Conservation (phyloP, 768 basidiomycete species). For the Naematelia encephala region DNA sequence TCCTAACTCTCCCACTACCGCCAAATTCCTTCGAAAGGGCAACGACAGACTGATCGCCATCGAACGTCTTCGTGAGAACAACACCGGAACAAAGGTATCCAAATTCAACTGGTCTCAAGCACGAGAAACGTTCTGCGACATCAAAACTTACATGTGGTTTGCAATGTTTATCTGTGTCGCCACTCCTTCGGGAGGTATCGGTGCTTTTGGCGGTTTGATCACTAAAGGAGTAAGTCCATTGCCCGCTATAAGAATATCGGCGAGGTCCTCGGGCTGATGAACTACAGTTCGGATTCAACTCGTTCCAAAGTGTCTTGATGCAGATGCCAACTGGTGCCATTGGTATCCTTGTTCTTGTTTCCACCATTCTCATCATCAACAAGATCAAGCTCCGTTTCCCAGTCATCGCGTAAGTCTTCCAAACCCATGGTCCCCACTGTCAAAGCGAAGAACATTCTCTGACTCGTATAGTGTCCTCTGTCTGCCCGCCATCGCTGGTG, state of each 20-base stretch:
- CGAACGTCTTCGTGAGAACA: slow-evolving; percentile 46
- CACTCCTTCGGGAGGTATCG: slow-evolving; percentile 43
- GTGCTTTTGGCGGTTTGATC: slow-evolving; percentile 45
- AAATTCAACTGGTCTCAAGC: slow-evolving; percentile 43
- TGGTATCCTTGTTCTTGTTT: slow-evolving; percentile 34
- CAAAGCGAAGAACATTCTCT: too few species aligned
- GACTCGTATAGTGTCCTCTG: too few species aligned
- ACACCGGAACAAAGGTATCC: slow-evolving; percentile 43
- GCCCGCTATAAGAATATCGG: too few species aligned
- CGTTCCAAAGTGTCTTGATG: slow-evolving; percentile 42
- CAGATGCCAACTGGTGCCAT: slow-evolving; percentile 46
- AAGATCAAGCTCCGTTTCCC: slow-evolving; percentile 40
- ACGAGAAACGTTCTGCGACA: slow-evolving; percentile 42
- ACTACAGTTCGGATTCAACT: slow-evolving; percentile 35
- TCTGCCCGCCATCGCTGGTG: slow-evolving; percentile 41
- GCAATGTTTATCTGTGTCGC: slow-evolving; percentile 46
- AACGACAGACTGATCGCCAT: slow-evolving; percentile 47
- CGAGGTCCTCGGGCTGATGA: too few species aligned
- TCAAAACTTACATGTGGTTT: slow-evolving; percentile 43
- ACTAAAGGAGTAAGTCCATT: slow-evolving; percentile 27
- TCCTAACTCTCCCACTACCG: slow-evolving; percentile 45
- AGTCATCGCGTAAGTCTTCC: too few species aligned
- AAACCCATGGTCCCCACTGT: too few species aligned
- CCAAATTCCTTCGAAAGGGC: slow-evolving; percentile 43
- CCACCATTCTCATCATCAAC: slow-evolving; percentile 42